phyloP scores from a whole-genome alignment of 768 basidiomycete species.

The Fomitopsis pulvina region DNA sequence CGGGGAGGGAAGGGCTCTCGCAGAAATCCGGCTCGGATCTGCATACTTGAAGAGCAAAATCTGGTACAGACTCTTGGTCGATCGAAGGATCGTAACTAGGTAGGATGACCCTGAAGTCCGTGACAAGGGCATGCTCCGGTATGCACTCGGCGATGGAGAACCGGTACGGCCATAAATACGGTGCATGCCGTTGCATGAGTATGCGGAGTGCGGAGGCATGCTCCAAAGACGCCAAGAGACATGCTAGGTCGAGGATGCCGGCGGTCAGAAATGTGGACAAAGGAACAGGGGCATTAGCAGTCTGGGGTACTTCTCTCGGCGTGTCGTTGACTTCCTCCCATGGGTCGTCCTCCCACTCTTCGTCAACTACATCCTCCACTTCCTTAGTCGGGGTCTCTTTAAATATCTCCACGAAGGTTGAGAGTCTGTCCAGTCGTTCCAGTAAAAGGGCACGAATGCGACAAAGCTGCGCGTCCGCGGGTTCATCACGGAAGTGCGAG shows the following conservation, averaged over 20 bases:
- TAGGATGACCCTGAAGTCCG: constrained; percentile 52
- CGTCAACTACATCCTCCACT: constrained; percentile 24
- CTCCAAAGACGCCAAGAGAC: constrained; percentile 57
- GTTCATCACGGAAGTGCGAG: constrained; percentile 49
- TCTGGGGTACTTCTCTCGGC: constrained; percentile 9
- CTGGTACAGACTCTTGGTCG: constrained; percentile 34
- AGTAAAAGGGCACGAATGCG: constrained; percentile 63
- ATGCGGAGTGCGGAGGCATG: constrained; percentile 51
- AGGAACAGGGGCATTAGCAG: constrained; percentile 34
- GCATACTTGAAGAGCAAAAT: constrained; percentile 39
- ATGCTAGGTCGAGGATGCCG: constrained; percentile 52
- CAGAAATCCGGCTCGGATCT: constrained; percentile 52
- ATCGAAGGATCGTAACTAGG: constrained; percentile 49
- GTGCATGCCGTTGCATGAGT: constrained; percentile 52
- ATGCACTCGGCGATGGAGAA: constrained; percentile 64
- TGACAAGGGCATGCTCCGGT: constrained; percentile 67
- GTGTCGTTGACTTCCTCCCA: constrained; percentile 47
- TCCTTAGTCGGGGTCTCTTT: constrained; percentile 27
- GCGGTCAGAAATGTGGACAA: constrained; percentile 59
- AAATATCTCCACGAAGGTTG: constrained; percentile 63
- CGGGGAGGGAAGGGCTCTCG: constrained; percentile 39
- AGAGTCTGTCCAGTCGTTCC: constrained; percentile 58
- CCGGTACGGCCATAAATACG: constrained; percentile 60
- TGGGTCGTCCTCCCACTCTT: constrained; percentile 74
- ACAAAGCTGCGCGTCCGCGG: constrained; percentile 59